These are phyloP conservation scores for Clavispora fructus DNA, from an alignment of 805 yeast genomes.

Conservation along the genomic window DNA sequence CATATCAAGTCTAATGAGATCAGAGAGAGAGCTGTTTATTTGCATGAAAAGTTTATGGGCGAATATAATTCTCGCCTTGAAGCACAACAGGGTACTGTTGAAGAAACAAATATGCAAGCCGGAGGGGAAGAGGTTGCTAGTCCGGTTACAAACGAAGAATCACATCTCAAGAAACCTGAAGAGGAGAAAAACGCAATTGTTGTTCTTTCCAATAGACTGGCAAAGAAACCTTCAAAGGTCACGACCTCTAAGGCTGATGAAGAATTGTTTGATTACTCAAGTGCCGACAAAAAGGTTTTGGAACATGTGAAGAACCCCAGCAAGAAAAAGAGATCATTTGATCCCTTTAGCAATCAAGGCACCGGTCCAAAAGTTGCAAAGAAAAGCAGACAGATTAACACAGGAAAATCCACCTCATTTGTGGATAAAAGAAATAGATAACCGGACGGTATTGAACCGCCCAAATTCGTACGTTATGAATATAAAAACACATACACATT, in stretches of 20 bases:
- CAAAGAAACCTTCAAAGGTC: background rate
- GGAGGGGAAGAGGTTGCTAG: background rate
- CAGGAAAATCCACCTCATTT: constrained; percentile 37
- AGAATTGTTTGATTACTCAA: constrained; percentile 40
- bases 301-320: constrained; percentile 15
- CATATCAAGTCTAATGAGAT: constrained; percentile 30
- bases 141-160: background rate
- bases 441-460: background rate
- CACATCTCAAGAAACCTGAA: constrained; percentile 17
- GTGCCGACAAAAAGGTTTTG: constrained; percentile 28
- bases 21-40: constrained; percentile 32
- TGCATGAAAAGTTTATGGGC: constrained; percentile 25
- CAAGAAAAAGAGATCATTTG: constrained; percentile 44
- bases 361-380: constrained; percentile 54
- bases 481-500: no score
- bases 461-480: no score
- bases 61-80: background rate
- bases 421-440: constrained; percentile 8
- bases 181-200: constrained; percentile 10
- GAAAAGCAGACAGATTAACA: constrained; percentile 30
- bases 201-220: background rate
- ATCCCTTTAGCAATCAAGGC: constrained; percentile 50
- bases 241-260: constrained; percentile 3
- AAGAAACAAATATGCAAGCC: background rate
- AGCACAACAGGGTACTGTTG: constrained; percentile 4